A percentile compares a stretch with the other conserved stretches of the same genome.
phyloP scores from a whole-genome alignment of 495 filamentous ascomycete species.

The Xylaria nigripes region DNA sequence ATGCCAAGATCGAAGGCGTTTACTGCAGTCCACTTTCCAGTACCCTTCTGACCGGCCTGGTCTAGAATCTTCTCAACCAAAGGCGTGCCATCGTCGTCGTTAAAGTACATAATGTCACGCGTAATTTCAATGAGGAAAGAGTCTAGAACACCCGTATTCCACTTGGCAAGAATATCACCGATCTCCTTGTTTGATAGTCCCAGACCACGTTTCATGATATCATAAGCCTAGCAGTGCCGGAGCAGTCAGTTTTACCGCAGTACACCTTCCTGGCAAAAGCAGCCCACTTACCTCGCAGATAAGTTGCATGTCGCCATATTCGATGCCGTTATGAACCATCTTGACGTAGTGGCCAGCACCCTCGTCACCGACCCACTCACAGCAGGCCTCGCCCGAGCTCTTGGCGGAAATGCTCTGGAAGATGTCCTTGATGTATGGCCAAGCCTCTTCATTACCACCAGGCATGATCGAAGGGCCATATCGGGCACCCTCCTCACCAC shows the following conservation, averaged over 20 bases:
- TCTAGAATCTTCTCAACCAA: constrained; percentile 98
- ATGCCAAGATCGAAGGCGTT: constrained; percentile 97
- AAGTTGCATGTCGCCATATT: constrained; percentile 99
- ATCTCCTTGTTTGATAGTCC: constrained; percentile 83
- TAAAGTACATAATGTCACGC: constrained; percentile 92
- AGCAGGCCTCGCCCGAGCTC: constrained; percentile 92
- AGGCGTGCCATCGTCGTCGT: constrained; percentile 82
- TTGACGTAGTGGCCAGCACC: constrained; percentile 99
- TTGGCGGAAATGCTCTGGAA: constrained; percentile 97
- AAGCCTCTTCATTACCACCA: constrained; percentile 94
- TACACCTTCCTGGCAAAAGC: not conserved
- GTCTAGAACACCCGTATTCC: constrained; percentile 98
- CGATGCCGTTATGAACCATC: constrained; percentile 99
- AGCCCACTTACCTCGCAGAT: constrained; percentile 80
- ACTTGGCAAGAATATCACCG: constrained; percentile 84
- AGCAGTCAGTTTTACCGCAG: constrained; percentile 8
- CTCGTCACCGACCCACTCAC: constrained; percentile 99
- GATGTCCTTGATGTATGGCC: constrained; percentile 98
- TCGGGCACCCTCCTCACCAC: constrained; percentile 97
- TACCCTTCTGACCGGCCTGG: constrained; percentile 98
- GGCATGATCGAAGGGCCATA: constrained; percentile 98
- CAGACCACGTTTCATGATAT: constrained; percentile 97
- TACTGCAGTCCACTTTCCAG: constrained; percentile 99
- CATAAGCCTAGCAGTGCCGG: constrained; percentile 67
- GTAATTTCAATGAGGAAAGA: constrained; percentile 99